These are phyloP conservation scores for Magnolia kwangsiensis DNA, from an alignment of 164 flowering plant genomes.

Conservation along the genomic window DNA sequence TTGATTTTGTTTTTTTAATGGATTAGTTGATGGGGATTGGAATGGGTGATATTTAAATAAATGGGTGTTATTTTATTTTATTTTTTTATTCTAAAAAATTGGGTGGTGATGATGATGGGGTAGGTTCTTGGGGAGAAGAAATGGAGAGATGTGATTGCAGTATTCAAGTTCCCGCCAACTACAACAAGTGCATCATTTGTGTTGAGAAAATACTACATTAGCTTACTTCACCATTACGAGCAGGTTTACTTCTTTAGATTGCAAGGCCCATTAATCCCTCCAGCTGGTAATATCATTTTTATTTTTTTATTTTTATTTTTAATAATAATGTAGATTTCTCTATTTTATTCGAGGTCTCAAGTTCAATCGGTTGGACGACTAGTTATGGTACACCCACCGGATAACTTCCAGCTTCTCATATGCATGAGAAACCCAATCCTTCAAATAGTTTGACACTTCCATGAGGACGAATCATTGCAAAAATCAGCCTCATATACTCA, in stretches of 20 bases:
- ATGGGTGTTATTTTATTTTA: background rate
- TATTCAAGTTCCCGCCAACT: slow-evolving; percentile 64
- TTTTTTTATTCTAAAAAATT: background rate
- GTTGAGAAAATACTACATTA: slow-evolving; percentile 61
- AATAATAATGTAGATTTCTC: background rate
- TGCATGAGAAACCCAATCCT: no score
- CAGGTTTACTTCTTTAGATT: slow-evolving; percentile 63
- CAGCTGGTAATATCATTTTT: slow-evolving; percentile 23
- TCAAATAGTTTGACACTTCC: no score
- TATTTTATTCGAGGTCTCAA: background rate
- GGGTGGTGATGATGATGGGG: background rate
- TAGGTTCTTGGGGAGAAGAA: slow-evolving; percentile 80
- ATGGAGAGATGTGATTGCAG: slow-evolving; percentile 79
- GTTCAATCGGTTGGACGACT: no score
- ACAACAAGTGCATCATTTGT: slow-evolving; percentile 90
- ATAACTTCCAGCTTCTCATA: no score
- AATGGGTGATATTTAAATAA: background rate
- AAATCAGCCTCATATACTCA: no score
- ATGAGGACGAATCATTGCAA: no score
- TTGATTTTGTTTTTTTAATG: background rate
- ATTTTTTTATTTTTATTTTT: background rate
- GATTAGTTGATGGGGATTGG: background rate
- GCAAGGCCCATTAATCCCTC: slow-evolving; percentile 37
- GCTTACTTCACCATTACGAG: slow-evolving; percentile 66
- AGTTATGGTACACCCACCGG: no score